These are phyloP conservation scores for Adansonia grandidieri DNA, from an alignment of 441 rosid genomes.

Conservation along the genomic window DNA sequence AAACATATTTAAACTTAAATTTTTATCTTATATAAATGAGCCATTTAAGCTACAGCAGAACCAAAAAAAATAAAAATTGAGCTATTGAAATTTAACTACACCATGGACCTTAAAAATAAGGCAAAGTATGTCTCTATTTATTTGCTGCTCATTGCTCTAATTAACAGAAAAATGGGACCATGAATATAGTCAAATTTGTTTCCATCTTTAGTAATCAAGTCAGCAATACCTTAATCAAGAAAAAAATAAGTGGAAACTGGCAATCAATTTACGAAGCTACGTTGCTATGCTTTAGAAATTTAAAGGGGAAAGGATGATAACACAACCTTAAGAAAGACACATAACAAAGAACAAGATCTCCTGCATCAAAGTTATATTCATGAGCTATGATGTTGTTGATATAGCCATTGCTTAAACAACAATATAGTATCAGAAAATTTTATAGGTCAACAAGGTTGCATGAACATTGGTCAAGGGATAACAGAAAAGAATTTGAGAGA, in stretches of 20 bases:
- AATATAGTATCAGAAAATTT: slow-evolving; percentile 49
- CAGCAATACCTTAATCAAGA: slow-evolving; percentile 8
- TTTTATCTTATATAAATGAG: background rate
- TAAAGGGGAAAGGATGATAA: slow-evolving; percentile 22
- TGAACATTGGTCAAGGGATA: background rate
- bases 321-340: slow-evolving; percentile 65
- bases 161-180: slow-evolving; percentile 24
- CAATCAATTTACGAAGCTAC: background rate
- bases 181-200: background rate
- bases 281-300: slow-evolving; percentile 11
- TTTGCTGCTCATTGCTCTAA: slow-evolving; percentile 77
- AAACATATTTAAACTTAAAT: slow-evolving; percentile 6
- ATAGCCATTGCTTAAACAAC: slow-evolving; percentile 74
- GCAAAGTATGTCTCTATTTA: slow-evolving; percentile 67
- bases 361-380: slow-evolving; percentile 53
- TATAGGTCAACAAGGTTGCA: slow-evolving; percentile 24
- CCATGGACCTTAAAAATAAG: slow-evolving; percentile 64
- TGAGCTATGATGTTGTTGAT: slow-evolving; percentile 64
- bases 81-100: slow-evolving; percentile 45
- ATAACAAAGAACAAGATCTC: slow-evolving; percentile 66
- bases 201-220: slow-evolving; percentile 8
- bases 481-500: slow-evolving; percentile 1
- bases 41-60: slow-evolving; percentile 23
- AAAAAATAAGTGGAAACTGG: slow-evolving; percentile 17
- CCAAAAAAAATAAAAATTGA: slow-evolving; percentile 19